These are phyloP conservation scores for Globisporangium apiculatum DNA, from an alignment of 352 stramenopile genomes.

Conservation along the genomic window DNA sequence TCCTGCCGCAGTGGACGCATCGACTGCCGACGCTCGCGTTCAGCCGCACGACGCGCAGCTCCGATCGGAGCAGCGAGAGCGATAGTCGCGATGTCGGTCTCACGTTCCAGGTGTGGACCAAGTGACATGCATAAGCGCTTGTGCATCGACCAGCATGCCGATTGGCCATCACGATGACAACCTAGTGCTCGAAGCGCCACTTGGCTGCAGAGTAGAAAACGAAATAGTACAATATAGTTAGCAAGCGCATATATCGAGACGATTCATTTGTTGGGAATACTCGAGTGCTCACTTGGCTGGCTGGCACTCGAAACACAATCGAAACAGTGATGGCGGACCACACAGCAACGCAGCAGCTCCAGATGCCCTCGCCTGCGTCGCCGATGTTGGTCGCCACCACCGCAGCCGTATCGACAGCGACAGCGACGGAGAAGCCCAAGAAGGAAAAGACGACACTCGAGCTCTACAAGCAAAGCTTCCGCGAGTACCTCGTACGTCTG, in stretches of 20 bases:
- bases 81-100: background rate
- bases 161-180: too few relatives aligned
- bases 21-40: conserved; percentile 33
- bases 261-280: background rate
- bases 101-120: conserved; percentile 15
- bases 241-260: background rate
- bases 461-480: conserved; percentile 81
- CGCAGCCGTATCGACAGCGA: background rate
- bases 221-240: background rate
- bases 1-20: conserved; percentile 47
- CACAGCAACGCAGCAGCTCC: background rate
- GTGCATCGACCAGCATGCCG: background rate
- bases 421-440: conserved; percentile 11
- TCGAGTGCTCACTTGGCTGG: background rate
- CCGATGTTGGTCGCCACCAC: too few relatives aligned
- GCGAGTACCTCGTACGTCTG: conserved; percentile 54
- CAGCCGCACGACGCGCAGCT: conserved; percentile 2
- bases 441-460: conserved; percentile 50
- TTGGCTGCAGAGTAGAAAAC: background rate
- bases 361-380: background rate
- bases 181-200: too few relatives aligned
- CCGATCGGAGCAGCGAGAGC: background rate
- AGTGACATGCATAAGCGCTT: background rate
- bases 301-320: background rate
- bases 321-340: background rate